Evolutionary conservation across 1,139 yeast species (phyloP), one percentile per base, ranked within the genome.

Genomic region (Taphrina sp.): DNA sequence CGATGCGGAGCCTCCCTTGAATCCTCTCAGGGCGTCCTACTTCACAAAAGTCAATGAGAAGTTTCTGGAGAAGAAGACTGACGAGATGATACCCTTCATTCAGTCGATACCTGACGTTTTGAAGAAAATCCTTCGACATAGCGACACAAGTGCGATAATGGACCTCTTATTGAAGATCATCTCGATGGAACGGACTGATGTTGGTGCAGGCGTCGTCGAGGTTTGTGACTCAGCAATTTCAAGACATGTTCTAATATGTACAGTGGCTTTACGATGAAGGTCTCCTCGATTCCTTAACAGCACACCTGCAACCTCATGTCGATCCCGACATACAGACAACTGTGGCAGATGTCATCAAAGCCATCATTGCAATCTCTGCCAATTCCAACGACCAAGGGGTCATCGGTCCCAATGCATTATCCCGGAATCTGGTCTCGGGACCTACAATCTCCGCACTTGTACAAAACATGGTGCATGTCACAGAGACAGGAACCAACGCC

Each of bases 41-140:
- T 89, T 94, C 70, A 88, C 94, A 82, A 90, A 89, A 69, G 88
- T 94, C 62, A 89, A 87, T 75, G 98, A 92, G 69, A 94, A 90
- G 66, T 74, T 92, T 64, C 73, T 92, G 61, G 96, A 89, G 68
- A 87, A 88, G 83, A 90, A 92, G 71, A 82, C 89, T 60, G 88
- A 83, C 61, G 89, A 83, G 65, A 82, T 85, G 85, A 77, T 86
- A 56, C 76, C 79, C 28, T 85, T 82, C 66, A 80, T 86, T 60
- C 80, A 82, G 61, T 76, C 79, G 59, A 86, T 84, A 66, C 77
- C 82, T 16, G 70, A 74, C 53, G 74, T 85, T 62, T 88, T 85
- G 54, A 77, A 77, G 60, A 77, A 84, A 66, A 85, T 86, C 68
- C 79, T 83, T 74, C 79, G 81, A 61, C 95, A 85, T 69, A 79